Percentiles rank a stretch among this genome's conserved stretches.
Evolutionary conservation across 1,284 basidiomycete genomes (phyloP).

Genomic region (Mycena sp.): DNA sequence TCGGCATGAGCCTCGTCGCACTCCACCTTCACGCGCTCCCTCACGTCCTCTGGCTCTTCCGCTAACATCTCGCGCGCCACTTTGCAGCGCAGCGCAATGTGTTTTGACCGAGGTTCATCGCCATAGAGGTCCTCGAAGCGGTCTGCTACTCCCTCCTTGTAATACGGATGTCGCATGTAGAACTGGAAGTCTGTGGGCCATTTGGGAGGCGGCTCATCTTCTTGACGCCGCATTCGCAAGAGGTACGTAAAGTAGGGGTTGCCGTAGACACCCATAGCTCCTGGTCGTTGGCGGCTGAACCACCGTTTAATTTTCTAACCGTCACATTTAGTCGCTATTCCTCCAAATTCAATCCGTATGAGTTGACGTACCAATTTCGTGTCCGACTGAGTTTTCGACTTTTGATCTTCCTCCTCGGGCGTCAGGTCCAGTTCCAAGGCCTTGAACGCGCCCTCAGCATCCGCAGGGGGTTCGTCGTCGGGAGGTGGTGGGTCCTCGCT

Average conservation of each 20-base stretch:
- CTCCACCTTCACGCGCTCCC: background rate
- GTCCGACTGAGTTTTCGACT: too few species aligned
- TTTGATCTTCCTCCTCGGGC: too few species aligned
- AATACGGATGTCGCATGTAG: background rate
- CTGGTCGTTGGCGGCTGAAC: background rate
- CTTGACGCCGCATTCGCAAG: background rate
- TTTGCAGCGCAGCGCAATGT: background rate
- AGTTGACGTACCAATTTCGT: too few species aligned
- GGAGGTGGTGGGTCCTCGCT: too few species aligned
- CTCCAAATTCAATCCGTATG: too few species aligned
- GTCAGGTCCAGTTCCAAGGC: too few species aligned
- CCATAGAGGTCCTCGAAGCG: background rate
- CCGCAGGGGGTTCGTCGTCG: too few species aligned
- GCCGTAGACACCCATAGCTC: background rate
- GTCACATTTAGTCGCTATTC: background rate
- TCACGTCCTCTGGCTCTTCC: background rate
- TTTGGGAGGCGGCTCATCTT: background rate
- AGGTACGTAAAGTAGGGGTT: background rate
- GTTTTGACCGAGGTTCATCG: background rate
- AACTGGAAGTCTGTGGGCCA: background rate
- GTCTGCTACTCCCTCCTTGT: background rate
- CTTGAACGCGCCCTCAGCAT: too few species aligned
- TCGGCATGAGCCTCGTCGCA: too few species aligned
- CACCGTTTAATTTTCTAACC: slow-evolving; percentile 3
- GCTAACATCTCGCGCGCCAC: background rate